A percentile compares a stretch with the other conserved stretches of the same genome.
Conservation (phyloP, 495 filamentous ascomycete genomes). For the Hyaloscypha variabilis region DNA sequence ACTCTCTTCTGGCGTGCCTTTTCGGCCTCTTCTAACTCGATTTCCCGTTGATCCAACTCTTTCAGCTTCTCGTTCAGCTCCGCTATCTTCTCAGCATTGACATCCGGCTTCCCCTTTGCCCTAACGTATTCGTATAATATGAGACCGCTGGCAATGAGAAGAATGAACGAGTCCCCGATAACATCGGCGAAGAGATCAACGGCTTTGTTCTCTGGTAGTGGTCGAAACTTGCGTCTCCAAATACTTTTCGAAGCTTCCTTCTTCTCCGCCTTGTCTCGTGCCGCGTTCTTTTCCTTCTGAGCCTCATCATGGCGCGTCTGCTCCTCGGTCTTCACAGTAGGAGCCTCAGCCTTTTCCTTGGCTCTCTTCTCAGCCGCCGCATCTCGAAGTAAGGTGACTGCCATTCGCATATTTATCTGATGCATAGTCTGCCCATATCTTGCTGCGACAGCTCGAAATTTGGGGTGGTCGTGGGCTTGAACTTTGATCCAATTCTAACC, state of each 20-base stretch:
- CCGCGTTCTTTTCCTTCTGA: constrained; percentile 38
- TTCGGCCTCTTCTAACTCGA: constrained; percentile 66
- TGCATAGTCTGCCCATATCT: constrained; percentile 76
- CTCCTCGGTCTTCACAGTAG: constrained; percentile 80
- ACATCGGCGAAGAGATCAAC: constrained; percentile 97
- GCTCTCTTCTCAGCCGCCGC: constrained; percentile 59
- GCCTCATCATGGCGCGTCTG: constrained; percentile 66
- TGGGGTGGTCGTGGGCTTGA: constrained; percentile 92
- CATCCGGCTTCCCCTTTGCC: constrained; percentile 74
- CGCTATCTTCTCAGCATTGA: constrained; percentile 63
- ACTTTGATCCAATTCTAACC: constrained; percentile 86
- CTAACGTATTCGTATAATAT: constrained; percentile 83
- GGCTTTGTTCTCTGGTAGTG: constrained; percentile 88
- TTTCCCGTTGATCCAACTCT: constrained; percentile 57
- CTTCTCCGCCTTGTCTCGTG: constrained; percentile 52
- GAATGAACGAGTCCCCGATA: constrained; percentile 87
- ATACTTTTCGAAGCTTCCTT: constrained; percentile 42
- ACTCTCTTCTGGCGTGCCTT: constrained; percentile 59
- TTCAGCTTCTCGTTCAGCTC: constrained; percentile 69
- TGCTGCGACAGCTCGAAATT: constrained; percentile 79
- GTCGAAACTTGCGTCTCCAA: constrained; percentile 60
- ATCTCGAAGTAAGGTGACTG: constrained; percentile 83
- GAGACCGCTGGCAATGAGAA: constrained; percentile 74
- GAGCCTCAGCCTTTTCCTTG: constrained; percentile 67
- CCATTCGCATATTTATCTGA: constrained; percentile 89